Evolutionary conservation across 352 stramenopile genomes (phyloP).

Genomic region (Globisporangium orthogonon): DNA sequence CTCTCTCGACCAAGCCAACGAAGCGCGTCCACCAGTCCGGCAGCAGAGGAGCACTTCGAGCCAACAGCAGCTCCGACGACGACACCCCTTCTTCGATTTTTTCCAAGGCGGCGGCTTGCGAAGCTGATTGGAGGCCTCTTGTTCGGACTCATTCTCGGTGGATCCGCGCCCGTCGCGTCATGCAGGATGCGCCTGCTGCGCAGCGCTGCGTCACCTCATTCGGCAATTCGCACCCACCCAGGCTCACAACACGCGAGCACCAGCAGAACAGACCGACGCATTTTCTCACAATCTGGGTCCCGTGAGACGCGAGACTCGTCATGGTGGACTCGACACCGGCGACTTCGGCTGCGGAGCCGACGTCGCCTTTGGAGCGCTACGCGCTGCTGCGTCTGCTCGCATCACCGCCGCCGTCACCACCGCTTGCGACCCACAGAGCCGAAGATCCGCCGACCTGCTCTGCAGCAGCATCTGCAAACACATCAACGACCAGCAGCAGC

Average conservation of each 20-base stretch:
- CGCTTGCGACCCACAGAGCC: neutral
- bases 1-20: neutral
- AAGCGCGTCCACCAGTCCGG: too few relatives aligned
- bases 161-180: neutral
- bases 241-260: too few relatives aligned
- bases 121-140: too few relatives aligned
- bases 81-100: too few relatives aligned
- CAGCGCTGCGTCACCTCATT: neutral
- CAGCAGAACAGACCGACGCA: neutral
- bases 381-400: neutral
- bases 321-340: too few relatives aligned
- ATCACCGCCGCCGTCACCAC: neutral
- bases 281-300: too few relatives aligned
- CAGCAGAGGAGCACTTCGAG: too few relatives aligned
- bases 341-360: too few relatives aligned
- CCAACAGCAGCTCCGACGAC: neutral
- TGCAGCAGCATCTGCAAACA: too few relatives aligned
- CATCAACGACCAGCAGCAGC: too few relatives aligned
- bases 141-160: neutral
- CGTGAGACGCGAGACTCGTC: too few relatives aligned
- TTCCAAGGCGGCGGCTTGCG: too few relatives aligned
- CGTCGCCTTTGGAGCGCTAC: slow-evolving; percentile 7
- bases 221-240: neutral
- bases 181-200: neutral
- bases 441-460: neutral